Percentiles rank a stretch among this genome's conserved stretches.
These are phyloP conservation scores for Aspergillus conjunctus DNA, from an alignment of 495 filamentous ascomycete species.

Conservation along the genomic window DNA sequence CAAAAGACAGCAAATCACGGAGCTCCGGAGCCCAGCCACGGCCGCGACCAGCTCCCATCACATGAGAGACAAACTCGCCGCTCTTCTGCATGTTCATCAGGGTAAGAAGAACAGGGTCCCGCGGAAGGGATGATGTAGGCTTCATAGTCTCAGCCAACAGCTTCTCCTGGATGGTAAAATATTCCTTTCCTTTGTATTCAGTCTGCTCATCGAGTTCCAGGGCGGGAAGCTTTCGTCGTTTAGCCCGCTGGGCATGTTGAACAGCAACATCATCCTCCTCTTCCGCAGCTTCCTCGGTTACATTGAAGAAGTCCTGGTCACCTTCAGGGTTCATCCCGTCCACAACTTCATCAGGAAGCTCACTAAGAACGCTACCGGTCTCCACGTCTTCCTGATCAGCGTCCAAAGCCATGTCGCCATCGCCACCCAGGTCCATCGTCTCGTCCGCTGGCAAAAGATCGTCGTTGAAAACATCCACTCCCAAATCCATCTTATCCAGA, in stretches of 20 bases:
- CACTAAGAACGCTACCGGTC: conserved; percentile 49
- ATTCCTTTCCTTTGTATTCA: conserved; percentile 49
- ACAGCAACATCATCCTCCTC: conserved; percentile 54
- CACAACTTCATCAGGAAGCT: conserved; percentile 60
- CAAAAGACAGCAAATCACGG: conserved; percentile 78
- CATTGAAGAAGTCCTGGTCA: conserved; percentile 31
- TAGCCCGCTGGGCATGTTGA: conserved; percentile 66
- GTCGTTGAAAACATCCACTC: conserved; percentile 35
- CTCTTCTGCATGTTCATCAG: conserved; percentile 89
- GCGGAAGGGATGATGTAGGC: conserved; percentile 74
- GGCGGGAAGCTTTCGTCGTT: conserved; percentile 65
- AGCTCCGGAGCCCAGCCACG: conserved; percentile 89
- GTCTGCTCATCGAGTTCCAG: conserved; percentile 69
- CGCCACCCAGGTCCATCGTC: conserved; percentile 49
- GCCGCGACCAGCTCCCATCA: conserved; percentile 74
- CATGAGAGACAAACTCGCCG: conserved; percentile 78
- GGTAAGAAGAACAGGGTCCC: conserved; percentile 81
- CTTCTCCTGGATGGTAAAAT: conserved; percentile 77
- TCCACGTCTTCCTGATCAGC: conserved; percentile 61
- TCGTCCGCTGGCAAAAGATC: conserved; percentile 40
- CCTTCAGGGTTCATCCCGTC: conserved; percentile 56
- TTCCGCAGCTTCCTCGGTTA: conserved; percentile 43
- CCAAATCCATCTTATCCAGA: conserved; percentile 44
- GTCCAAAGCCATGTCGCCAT: conserved; percentile 56
- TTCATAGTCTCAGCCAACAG: conserved; percentile 81